Evolutionary conservation across 1,284 basidiomycete species (phyloP), one percentile per base, ranked within the genome.

Genomic region (Microbotryomycetes sp.): DNA sequence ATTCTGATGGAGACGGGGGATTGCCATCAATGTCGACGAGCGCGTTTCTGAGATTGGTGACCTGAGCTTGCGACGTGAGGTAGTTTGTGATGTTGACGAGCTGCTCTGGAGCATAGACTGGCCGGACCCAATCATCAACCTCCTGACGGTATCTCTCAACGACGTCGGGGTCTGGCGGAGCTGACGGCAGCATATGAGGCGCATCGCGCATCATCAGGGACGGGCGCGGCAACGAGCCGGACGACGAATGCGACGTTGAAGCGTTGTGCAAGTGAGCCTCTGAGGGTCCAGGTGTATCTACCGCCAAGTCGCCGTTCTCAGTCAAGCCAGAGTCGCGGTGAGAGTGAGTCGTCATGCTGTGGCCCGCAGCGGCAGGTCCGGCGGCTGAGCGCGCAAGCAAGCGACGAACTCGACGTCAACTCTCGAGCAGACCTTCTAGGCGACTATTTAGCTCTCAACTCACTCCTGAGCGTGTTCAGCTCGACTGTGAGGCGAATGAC

Each of bases 1-100:
- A 56, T 21, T 56, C 41, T 3, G 18, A 11, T 7, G 24, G 11
- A 4, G 41, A n/a, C 9, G 54, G 54, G 9, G 27, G 24, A 6
- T 29, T 9, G 2, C 54, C 54, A 5, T 56, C 15, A 26, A 56
- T 13, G 45, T 56, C 54, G 46, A 56, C 54, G n/a, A 56, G 26
- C 7, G 41, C 54, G 24, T 16, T 48, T 15, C 46, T 24, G 0
- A 56, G 26, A 45, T 56, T 56, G 21, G 54, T 47, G 11, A 28
- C 45, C n/a, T 27, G 24, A n/a, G 45, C 45, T 18, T 46, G 16
- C 6, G 23, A 26, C n/a, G 16, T 46, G 13, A 24, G 3, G 16
- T 27, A 56, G 46, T 56, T 56, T 21, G 41, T 46, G 15, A 56
- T 47, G 46, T 56, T 26, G 16, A 24, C 9, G 23, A 56, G 7